Evolutionary conservation across 495 filamentous ascomycete genomes (phyloP), one percentile per base, ranked within the genome.

Genomic region (Penicillium ochrochloron): DNA sequence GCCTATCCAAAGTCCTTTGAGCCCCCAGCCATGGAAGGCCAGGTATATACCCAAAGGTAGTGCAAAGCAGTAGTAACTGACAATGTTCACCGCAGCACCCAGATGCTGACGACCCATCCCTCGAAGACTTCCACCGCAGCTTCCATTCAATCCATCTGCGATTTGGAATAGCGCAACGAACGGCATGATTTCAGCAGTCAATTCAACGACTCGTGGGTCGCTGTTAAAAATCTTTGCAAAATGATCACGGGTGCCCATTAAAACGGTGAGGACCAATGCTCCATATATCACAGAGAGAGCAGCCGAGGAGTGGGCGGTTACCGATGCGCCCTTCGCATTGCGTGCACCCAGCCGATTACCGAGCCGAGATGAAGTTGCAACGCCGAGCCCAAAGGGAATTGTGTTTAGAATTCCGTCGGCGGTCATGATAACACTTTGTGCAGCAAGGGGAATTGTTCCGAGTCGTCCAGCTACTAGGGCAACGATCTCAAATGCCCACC

Each of bases 401-500:
- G 93, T 97, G 69, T 95, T 96, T 76, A 97, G 87, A 50, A 97
- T 88, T 71, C 96, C 92, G 73, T 97, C 94, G 0, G 92, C 89
- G 0, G 94, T 97, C 93, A 97, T 96, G 75, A 97, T 94, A 41
- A 97, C 93, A 63, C 88, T 91, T 72, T 97, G 94, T 0, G 93
- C 89, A 12, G 94, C 94, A 0, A 97, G 82, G 0, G 93, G 83
- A 42, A 95, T 88, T 0, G 90, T 95, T 10, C 93, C 93, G 0
- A 97, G 82, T 10, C 88, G 83, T 11, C 94, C 94, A 5, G 94
- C 94, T 2, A 89, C 93, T 0, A 97, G 81, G 1, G 93, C 92
- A n/a, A 97, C 93, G 60, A 97, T 96, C 76, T 96, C 93, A 67
- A 96, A 96, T 0, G 93, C 93, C 93, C 93, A 96, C 93, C 93